A percentile compares a stretch with the other conserved stretches of the same genome.
Evolutionary conservation across 2,329 filamentous ascomycete genomes (phyloP).

Genomic region (Metarhizium rileyi): DNA sequence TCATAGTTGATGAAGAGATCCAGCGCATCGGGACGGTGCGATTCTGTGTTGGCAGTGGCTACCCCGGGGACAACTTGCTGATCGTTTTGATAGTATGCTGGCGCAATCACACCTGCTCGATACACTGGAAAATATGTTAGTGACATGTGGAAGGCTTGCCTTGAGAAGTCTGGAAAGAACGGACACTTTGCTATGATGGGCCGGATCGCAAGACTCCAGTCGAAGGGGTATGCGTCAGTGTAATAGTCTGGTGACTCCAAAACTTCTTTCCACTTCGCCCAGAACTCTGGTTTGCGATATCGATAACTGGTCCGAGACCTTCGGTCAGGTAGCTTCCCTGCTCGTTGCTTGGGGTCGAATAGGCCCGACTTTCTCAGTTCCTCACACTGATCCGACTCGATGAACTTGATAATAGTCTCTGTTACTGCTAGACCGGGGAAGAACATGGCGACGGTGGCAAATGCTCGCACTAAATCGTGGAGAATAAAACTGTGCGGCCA

Average conservation of each 20-base stretch:
- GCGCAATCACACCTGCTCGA: constrained; percentile 14
- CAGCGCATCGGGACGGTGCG: constrained; percentile 16
- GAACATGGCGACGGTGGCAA: constrained; percentile 17
- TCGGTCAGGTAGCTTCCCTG: constrained; percentile 13
- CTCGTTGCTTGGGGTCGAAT: constrained; percentile 14
- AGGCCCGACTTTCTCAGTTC: constrained; percentile 11
- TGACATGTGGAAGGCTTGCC: not conserved
- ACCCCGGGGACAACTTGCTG: constrained; percentile 12
- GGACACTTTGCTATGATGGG: constrained; percentile 15
- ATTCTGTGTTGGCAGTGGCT: constrained; percentile 13
- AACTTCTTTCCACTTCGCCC: constrained; percentile 14
- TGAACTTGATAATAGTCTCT: constrained; percentile 10
- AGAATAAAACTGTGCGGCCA: constrained; percentile 18
- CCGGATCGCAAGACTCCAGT: constrained; percentile 18
- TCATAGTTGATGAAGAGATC: constrained; percentile 21
- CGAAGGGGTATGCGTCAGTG: constrained; percentile 15
- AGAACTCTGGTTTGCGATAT: constrained; percentile 14
- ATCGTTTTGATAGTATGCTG: constrained; percentile 13
- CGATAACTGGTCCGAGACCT: constrained; percentile 15
- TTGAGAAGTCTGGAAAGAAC: not conserved
- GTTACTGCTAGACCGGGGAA: constrained; percentile 11
- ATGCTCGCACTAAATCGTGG: constrained; percentile 16
- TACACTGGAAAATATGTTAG: constrained; percentile 15
- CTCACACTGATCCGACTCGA: constrained; percentile 11
- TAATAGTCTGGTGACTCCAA: constrained; percentile 7